Evolutionary conservation across 1,139 yeast species (phyloP), one percentile per base, ranked within the genome.

Genomic region (Yamadazyma kanchanaburiensis): DNA sequence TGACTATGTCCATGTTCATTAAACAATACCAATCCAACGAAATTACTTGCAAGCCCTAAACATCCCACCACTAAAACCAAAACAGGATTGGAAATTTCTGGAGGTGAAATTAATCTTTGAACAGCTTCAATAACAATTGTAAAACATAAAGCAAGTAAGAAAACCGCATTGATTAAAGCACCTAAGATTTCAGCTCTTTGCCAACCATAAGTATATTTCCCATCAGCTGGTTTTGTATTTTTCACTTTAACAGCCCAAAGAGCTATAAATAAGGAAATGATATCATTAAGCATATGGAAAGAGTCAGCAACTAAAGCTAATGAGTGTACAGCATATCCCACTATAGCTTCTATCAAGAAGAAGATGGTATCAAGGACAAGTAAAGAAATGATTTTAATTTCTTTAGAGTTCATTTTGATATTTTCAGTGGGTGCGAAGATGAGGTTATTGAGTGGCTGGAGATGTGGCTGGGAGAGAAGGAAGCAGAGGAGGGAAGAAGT

Each of bases 181-280:
- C 96, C 96, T 46, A 87, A 71, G 41, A 88, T 89, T 60, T 86
- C 97, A 5, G 96, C 97, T 50, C 96, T 72, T 60, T 86, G 94
- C 95, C 96, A 86, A 9, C 96, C 97, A 49, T 89, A 89, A 4
- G 96, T 89, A 58, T 85, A 89, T 39, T 77, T 78, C 4, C 91
- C 84, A 55, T 87, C 94, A 2, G 95, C 94, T 13, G 83, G 80
- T 49, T 80, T 74, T 29, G 76, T 79, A 49, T 83, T 83, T 36
- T 96, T 88, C 15, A 88, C 95, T 41, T 76, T 74, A 15, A 91
- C 97, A 0, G 98, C 98, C 97, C 97, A 91, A 22, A 89, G 66
- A 0, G 98, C 98, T 33, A 91, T 91, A 15, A 89, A 46, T 27
- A 91, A 66, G 1, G 97, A 87, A 35, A 91, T 80, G 35, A 91